Evolutionary conservation across 176 grass and related monocot genomes (phyloP).

Genomic region (Zea luxurians): DNA sequence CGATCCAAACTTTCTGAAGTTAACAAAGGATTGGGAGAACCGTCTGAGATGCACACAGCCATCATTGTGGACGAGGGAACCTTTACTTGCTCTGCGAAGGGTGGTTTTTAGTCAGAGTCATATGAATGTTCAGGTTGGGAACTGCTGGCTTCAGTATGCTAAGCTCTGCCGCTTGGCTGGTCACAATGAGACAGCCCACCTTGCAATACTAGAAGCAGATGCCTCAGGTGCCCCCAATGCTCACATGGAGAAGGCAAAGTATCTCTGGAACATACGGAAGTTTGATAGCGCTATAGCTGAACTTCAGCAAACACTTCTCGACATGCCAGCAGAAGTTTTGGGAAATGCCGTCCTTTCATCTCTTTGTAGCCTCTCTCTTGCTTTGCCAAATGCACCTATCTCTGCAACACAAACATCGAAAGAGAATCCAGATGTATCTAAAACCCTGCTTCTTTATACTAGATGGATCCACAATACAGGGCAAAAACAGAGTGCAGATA

Average conservation of each 20-base stretch:
- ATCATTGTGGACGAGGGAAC: slow-evolving; percentile 90
- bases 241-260: slow-evolving; percentile 95
- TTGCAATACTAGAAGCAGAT: slow-evolving; percentile 92
- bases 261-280: slow-evolving; percentile 86
- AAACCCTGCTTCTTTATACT: slow-evolving; percentile 93
- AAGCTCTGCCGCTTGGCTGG: slow-evolving; percentile 90
- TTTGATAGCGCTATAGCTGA: slow-evolving; percentile 92
- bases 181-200: slow-evolving; percentile 86
- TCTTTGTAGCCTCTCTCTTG: slow-evolving; percentile 80
- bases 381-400: slow-evolving; percentile 80
- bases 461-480: slow-evolving; percentile 98
- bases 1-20: slow-evolving; percentile 71
- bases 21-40: slow-evolving; percentile 91
- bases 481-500: slow-evolving; percentile 86
- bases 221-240: slow-evolving; percentile 75
- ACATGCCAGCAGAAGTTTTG: slow-evolving; percentile 75
- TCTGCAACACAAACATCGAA: slow-evolving; percentile 67
- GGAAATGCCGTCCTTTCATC: slow-evolving; percentile 67
- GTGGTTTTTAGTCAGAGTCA: slow-evolving; percentile 75
- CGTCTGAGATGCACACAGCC: slow-evolving; percentile 85
- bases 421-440: slow-evolving; percentile 81
- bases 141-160: slow-evolving; percentile 95
- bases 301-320: slow-evolving; percentile 85
- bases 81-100: slow-evolving; percentile 87
- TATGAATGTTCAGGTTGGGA: slow-evolving; percentile 83